Conservation (phyloP, 768 basidiomycete species). For the Xerocomus potaroensis region DNA sequence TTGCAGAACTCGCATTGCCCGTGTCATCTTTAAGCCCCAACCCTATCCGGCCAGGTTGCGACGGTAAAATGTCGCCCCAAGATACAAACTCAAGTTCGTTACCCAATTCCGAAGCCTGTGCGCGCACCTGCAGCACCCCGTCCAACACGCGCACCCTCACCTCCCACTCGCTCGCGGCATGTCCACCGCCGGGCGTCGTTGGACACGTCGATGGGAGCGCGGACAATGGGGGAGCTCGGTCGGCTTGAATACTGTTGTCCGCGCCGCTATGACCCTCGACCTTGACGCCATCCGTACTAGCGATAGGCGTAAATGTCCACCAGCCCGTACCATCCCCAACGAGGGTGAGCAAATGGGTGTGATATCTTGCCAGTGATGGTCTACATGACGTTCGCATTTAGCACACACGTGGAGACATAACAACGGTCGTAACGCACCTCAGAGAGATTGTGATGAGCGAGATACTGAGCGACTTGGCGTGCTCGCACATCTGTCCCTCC, state of each 20-base stretch:
- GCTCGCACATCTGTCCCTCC: constrained; percentile 93
- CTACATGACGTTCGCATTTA: constrained; percentile 35
- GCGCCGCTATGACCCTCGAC: neutral
- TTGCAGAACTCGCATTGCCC: no score
- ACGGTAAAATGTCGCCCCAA: no score
- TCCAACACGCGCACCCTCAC: constrained; percentile 24
- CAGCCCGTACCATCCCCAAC: constrained; percentile 63
- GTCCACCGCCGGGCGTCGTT: neutral
- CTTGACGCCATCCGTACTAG: neutral
- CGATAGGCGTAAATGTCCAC: constrained; percentile 67
- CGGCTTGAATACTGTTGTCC: neutral
- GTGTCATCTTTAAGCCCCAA: no score
- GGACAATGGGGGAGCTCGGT: neutral
- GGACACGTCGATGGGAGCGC: neutral
- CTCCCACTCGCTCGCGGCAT: constrained; percentile 19
- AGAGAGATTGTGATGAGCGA: constrained; percentile 92
- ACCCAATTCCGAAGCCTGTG: no score
- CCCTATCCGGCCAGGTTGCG: no score
- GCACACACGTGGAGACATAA: neutral
- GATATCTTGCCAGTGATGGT: constrained; percentile 84
- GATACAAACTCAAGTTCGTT: no score
- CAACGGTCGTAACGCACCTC: constrained; percentile 53
- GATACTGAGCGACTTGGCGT: constrained; percentile 82
- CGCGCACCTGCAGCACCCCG: constrained; percentile 23
- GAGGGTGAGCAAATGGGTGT: constrained; percentile 80